phyloP scores from a whole-genome alignment of 1,284 basidiomycete genomes.

The Rhodotorula sp. region DNA sequence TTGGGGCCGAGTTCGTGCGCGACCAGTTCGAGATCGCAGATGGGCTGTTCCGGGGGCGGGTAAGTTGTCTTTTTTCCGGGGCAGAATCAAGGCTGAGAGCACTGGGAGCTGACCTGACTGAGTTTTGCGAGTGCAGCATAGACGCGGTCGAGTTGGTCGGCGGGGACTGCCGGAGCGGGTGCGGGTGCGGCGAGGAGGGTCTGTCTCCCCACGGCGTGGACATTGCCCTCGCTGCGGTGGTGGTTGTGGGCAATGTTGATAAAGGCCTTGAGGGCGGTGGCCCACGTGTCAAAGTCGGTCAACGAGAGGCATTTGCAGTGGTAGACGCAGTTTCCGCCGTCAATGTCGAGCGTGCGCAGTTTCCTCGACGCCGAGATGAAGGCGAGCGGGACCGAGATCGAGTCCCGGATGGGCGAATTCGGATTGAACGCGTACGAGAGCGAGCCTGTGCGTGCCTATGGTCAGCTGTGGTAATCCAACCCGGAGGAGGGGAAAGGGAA shows the following conservation, averaged over 20 bases:
- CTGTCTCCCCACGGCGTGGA: no score
- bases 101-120: neutral
- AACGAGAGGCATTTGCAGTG: constrained; percentile 43
- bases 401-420: constrained; percentile 67
- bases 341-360: constrained; percentile 71
- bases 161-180: no score
- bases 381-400: constrained; percentile 64
- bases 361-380: constrained; percentile 69
- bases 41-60: constrained; percentile 16
- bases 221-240: neutral
- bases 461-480: no score
- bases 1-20: constrained; percentile 20
- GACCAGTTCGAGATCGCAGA: constrained; percentile 39
- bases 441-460: constrained; percentile 53
- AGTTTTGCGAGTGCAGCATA: constrained; percentile 1
- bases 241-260: constrained; percentile 23
- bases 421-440: constrained; percentile 73
- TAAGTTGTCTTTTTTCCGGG: neutral
- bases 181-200: neutral
- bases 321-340: constrained; percentile 67
- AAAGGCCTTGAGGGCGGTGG: constrained; percentile 58
- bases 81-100: neutral
- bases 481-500: neutral
- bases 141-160: neutral
- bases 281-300: constrained; percentile 72